phyloP scores from a whole-genome alignment of 2,329 filamentous ascomycete genomes.

The Huntiella moniliformis region DNA sequence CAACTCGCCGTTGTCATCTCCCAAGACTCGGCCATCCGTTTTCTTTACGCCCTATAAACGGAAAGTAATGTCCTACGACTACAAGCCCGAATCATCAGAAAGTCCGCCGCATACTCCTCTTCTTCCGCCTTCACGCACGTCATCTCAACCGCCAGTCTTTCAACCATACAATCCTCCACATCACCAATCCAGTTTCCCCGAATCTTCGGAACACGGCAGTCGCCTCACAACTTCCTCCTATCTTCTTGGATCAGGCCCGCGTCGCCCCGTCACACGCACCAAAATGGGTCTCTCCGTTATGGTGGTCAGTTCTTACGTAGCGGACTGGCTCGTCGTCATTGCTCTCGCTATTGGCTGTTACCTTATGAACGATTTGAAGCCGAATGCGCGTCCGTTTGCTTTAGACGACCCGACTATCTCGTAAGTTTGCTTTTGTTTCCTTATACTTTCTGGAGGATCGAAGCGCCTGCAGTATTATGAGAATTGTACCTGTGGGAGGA shows the following conservation, averaged over 20 bases:
- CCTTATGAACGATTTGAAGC: constrained; percentile 39
- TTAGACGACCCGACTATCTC: constrained; percentile 50
- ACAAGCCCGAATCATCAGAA: constrained; percentile 6
- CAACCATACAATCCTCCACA: no score
- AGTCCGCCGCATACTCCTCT: constrained; percentile 8
- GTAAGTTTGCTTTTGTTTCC: constrained; percentile 10
- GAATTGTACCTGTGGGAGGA: neutral
- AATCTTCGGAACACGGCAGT: no score
- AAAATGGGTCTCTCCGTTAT: constrained; percentile 12
- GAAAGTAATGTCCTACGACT: constrained; percentile 6
- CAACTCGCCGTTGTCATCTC: no score
- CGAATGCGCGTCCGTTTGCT: constrained; percentile 53
- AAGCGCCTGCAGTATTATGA: neutral
- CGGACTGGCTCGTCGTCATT: constrained; percentile 57
- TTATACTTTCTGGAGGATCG: neutral
- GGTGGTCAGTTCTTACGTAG: constrained; percentile 43
- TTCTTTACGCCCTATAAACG: no score
- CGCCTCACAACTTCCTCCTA: constrained; percentile 1
- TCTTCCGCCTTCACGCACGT: neutral
- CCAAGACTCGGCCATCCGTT: no score
- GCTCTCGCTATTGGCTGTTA: constrained; percentile 37
- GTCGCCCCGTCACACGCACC: neutral
- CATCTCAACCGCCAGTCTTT: neutral
- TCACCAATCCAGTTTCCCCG: no score
- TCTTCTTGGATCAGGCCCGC: constrained; percentile 1